phyloP scores from a whole-genome alignment of 306 rosid genomes.

The Crotalaria pallida region DNA sequence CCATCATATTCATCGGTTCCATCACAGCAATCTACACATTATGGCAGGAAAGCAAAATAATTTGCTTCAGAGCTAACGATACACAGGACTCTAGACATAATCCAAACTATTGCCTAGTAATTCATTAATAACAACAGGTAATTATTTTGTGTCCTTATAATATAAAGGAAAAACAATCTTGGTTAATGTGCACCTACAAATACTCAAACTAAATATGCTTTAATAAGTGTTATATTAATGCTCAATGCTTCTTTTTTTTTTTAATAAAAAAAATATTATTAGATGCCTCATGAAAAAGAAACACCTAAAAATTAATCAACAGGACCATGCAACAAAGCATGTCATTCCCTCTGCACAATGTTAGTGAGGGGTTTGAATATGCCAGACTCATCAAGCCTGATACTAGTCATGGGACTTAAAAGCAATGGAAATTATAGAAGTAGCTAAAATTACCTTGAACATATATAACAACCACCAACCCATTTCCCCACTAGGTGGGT shows the following conservation, averaged over 20 bases:
- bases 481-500: no score
- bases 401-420: background rate
- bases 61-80: slow-evolving; percentile 11
- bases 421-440: background rate
- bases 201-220: background rate
- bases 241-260: no score
- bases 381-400: background rate
- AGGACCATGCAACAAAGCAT: no score
- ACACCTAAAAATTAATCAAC: no score
- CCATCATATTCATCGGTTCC: slow-evolving; percentile 90
- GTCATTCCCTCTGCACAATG: no score
- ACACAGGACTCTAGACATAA: slow-evolving; percentile 1
- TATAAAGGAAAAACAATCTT: background rate
- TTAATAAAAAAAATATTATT: no score
- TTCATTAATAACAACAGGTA: background rate
- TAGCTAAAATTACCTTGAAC: background rate
- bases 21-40: slow-evolving; percentile 86
- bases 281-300: no score
- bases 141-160: background rate
- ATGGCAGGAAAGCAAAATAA: slow-evolving; percentile 15
- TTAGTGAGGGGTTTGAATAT: background rate
- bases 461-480: background rate
- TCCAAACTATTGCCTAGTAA: slow-evolving; percentile 7
- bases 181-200: background rate
- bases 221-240: background rate